Conservation (phyloP, 768 basidiomycete species). For the Holtermannia corniformis region DNA sequence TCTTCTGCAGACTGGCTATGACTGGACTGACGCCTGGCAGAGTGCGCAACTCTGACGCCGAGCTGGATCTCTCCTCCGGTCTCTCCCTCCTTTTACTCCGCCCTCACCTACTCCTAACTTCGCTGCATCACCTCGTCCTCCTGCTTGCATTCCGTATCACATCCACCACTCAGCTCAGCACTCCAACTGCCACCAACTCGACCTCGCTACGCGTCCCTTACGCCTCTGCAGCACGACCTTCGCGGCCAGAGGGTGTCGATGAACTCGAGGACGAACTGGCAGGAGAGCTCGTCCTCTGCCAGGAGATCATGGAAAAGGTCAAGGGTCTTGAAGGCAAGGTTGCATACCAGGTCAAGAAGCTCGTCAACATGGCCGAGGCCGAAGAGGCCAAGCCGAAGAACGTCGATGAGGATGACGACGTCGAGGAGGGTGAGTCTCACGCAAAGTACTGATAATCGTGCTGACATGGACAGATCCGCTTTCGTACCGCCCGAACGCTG, state of each 20-base stretch:
- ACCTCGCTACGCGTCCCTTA: conserved; percentile 6
- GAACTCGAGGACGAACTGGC: conserved; percentile 51
- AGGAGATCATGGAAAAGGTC: conserved; percentile 80
- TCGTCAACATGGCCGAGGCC: conserved; percentile 64
- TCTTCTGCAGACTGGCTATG: neutral
- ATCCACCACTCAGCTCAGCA: neutral
- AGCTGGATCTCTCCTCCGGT: conserved; percentile 45
- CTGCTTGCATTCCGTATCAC: conserved; percentile 41
- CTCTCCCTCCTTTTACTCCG: conserved; percentile 86
- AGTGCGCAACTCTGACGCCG: conserved; percentile 12
- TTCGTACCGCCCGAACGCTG: conserved; percentile 82
- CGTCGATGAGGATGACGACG: conserved; percentile 41
- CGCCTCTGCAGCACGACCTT: neutral
- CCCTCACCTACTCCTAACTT: conserved; percentile 71
- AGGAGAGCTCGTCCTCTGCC: conserved; percentile 65
- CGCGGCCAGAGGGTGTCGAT: neutral
- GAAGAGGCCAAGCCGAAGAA: conserved; percentile 18
- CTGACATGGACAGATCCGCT: conserved; percentile 60
- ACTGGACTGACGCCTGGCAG: conserved; percentile 5
- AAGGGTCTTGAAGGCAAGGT: conserved; percentile 75
- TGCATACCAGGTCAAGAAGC: conserved; percentile 92
- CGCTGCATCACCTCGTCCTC: conserved; percentile 72
- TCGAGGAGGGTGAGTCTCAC: conserved; percentile 52
- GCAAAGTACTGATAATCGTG: conserved; percentile 7
- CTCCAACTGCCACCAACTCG: conserved; percentile 1